phyloP scores from a whole-genome alignment of 1,139 yeast genomes.

The Hyphopichia wangnamkhiaoensis region DNA sequence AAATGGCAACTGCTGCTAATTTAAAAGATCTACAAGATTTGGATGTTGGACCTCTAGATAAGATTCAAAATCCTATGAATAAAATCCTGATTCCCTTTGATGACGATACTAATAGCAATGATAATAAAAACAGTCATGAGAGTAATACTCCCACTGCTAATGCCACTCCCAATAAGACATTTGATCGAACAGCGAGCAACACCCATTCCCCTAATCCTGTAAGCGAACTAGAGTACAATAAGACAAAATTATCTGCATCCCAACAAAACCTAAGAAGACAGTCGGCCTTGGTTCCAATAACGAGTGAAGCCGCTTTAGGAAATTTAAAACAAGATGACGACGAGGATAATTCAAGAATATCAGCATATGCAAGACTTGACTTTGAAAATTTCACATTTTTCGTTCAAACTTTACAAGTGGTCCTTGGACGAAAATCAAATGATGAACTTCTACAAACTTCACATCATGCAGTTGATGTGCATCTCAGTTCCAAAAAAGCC shows the following conservation, averaged over 20 bases:
- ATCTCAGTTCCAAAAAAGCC: conserved; percentile 86
- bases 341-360: conserved; percentile 53
- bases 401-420: conserved; percentile 92
- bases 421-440: conserved; percentile 85
- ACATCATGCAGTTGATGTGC: conserved; percentile 79
- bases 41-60: conserved; percentile 16
- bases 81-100: neutral
- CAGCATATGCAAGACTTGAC: conserved; percentile 93
- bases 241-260: conserved; percentile 1
- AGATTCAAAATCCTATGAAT: conserved; percentile 8
- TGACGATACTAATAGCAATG: neutral
- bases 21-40: conserved; percentile 5
- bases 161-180: conserved; percentile 1
- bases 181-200: conserved; percentile 17
- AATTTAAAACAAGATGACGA: conserved; percentile 15
- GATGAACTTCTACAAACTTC: conserved; percentile 55
- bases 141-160: too few species aligned
- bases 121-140: neutral
- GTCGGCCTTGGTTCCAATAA: conserved; percentile 18
- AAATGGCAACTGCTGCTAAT: conserved; percentile 4
- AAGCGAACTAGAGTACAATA: conserved; percentile 3
- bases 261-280: conserved; percentile 13
- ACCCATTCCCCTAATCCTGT: conserved; percentile 17
- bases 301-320: conserved; percentile 25
- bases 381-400: conserved; percentile 91